Percentiles rank a stretch among this genome's conserved stretches.
Conservation (phyloP, 2,329 filamentous ascomycete genomes). For the Alternaria atra region DNA sequence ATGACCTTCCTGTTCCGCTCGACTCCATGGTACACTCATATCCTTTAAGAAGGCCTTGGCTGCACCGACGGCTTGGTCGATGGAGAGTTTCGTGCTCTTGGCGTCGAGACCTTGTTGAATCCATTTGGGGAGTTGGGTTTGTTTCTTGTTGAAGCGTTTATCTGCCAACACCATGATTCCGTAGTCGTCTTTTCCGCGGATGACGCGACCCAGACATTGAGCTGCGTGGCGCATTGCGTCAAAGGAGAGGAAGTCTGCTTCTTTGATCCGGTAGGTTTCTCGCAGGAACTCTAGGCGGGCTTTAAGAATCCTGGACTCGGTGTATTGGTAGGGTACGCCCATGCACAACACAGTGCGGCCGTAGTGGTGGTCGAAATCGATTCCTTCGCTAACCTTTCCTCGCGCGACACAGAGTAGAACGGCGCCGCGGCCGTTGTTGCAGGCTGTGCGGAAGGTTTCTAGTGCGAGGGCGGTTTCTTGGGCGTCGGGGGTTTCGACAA, state of each 20-base stretch:
- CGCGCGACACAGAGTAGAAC: conserved; percentile 93
- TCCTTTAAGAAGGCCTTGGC: conserved; percentile 88
- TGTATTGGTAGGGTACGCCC: conserved; percentile 98
- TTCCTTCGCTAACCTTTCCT: conserved; percentile 96
- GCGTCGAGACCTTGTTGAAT: conserved; percentile 89
- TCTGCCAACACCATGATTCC: conserved; percentile 99
- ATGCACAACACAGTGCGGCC: conserved; percentile 95
- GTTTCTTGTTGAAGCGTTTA: conserved; percentile 90
- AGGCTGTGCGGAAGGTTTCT: conserved; percentile 96
- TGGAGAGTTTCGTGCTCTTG: conserved; percentile 87
- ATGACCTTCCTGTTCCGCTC: conserved; percentile 87
- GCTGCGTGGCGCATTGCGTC: conserved; percentile 99
- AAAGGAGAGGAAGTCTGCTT: conserved; percentile 98
- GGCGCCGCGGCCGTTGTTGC: conserved; percentile 94
- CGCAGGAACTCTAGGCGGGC: conserved; percentile 94
- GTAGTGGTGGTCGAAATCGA: conserved; percentile 99
- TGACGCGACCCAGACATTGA: conserved; percentile 91
- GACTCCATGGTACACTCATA: conserved; percentile 90
- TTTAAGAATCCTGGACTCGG: conserved; percentile 95
- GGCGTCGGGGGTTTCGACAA: conserved; percentile 96
- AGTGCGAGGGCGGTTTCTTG: conserved; percentile 96
- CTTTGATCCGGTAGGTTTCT: conserved; percentile 94
- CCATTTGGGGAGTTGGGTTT: conserved; percentile 92
- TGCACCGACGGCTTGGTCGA: conserved; percentile 90
- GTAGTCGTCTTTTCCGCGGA: conserved; percentile 97